phyloP scores from a whole-genome alignment of 768 basidiomycete species.

The Trametes maxima region DNA sequence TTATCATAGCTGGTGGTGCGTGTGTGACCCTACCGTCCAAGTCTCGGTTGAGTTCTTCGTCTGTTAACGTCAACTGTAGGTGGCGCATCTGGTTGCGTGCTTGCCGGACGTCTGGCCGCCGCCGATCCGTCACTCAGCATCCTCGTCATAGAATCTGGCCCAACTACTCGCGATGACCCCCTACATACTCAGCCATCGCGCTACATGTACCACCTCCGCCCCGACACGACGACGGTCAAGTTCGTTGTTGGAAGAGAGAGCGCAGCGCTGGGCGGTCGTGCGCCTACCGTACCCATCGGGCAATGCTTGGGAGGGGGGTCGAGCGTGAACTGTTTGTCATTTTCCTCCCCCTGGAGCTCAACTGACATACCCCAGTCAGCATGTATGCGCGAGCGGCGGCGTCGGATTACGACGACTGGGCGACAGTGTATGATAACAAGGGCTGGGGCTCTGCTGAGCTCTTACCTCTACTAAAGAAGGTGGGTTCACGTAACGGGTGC shows the following conservation, averaged over 20 bases:
- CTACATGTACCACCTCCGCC: conserved; percentile 44
- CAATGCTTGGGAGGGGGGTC: conserved; percentile 62
- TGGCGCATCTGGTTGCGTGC: conserved; percentile 58
- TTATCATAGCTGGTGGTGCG: neutral
- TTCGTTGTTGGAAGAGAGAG: conserved; percentile 42
- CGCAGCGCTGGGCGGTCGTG: conserved; percentile 47
- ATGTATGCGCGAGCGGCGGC: conserved; percentile 58
- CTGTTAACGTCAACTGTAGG: conserved; percentile 24
- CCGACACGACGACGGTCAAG: conserved; percentile 44
- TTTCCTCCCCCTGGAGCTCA: no score
- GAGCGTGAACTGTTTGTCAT: conserved; percentile 51
- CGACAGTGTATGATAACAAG: conserved; percentile 45
- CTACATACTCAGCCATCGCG: conserved; percentile 55
- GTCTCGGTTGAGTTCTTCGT: neutral
- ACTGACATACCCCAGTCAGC: conserved; percentile 2
- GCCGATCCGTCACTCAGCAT: conserved; percentile 57
- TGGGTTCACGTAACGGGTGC: neutral
- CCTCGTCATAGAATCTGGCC: conserved; percentile 60
- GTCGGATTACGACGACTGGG: conserved; percentile 67
- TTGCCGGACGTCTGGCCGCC: conserved; percentile 53
- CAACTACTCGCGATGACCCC: conserved; percentile 47
- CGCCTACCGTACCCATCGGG: conserved; percentile 44
- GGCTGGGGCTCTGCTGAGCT: conserved; percentile 61
- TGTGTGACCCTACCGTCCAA: neutral
- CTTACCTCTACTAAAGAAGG: conserved; percentile 56